Conservation (phyloP, 2,329 filamentous ascomycete genomes). For the Diaporthe aspalathi region DNA sequence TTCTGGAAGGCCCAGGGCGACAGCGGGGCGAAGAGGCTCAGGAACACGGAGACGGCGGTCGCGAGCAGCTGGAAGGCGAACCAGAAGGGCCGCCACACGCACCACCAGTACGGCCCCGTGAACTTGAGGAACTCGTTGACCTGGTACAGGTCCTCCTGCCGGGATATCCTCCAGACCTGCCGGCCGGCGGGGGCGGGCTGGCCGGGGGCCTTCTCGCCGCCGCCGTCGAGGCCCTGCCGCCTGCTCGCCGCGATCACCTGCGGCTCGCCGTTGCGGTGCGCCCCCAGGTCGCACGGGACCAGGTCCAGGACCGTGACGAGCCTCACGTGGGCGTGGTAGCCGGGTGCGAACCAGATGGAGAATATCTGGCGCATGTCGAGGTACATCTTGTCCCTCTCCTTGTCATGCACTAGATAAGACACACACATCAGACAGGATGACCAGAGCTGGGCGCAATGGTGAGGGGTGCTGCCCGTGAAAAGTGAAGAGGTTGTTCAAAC, state of each 20-base stretch:
- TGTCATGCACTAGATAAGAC: slow-evolving; percentile 70
- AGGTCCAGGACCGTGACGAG: slow-evolving; percentile 77
- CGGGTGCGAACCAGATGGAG: slow-evolving; percentile 80
- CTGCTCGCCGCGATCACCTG: slow-evolving; percentile 15
- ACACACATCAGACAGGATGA: too few relatives aligned
- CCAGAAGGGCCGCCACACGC: slow-evolving; percentile 55
- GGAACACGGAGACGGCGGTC: slow-evolving; percentile 71
- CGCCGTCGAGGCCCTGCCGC: slow-evolving; percentile 40
- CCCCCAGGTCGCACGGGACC: slow-evolving; percentile 44
- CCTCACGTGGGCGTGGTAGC: slow-evolving; percentile 75
- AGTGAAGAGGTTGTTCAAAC: slow-evolving; percentile 32
- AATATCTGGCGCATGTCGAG: slow-evolving; percentile 80
- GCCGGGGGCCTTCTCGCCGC: slow-evolving; percentile 15
- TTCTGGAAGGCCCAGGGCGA: slow-evolving; percentile 36
- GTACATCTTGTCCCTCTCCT: slow-evolving; percentile 75
- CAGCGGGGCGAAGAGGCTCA: slow-evolving; percentile 33
- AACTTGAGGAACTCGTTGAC: slow-evolving; percentile 81
- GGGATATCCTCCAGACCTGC: slow-evolving; percentile 55
- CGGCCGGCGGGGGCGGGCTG: slow-evolving; percentile 30
- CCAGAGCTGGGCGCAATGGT: too few relatives aligned
- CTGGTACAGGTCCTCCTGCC: slow-evolving; percentile 87
- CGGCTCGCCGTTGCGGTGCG: slow-evolving; percentile 43
- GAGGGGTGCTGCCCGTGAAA: too few relatives aligned
- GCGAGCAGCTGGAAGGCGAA: slow-evolving; percentile 71
- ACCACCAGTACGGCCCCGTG: slow-evolving; percentile 63